Base-by-base conservation (phyloP, 2,329 filamentous ascomycete species). In the Exutisphaerella laricina region DNA sequence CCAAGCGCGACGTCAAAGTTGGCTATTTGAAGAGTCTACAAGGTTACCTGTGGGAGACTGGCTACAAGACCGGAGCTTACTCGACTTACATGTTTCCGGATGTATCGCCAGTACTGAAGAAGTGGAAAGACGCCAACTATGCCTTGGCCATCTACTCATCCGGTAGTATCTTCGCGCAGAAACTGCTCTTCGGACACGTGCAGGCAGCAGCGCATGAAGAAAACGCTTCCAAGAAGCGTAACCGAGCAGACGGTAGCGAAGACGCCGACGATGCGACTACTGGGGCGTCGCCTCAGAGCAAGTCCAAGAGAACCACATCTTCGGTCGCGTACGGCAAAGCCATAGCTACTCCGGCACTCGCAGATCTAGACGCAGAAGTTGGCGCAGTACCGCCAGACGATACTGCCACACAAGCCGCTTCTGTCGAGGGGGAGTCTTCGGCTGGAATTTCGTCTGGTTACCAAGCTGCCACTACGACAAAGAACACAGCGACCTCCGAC, bases 21-120 rank as follows among this genome's bases (percentile, higher is more conserved):
- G 70, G 83, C 30, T 88, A 88, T 64, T 72, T 89, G 50, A 92
- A 92, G 69, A 78, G 78, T 45, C 77, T 90, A 31, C 85, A 92
- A 68, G 84, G 86, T 54, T 80, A 85, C 57, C 74, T 92, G 29
- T 92, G 85, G 85, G 71, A 80, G 57, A 74, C 74, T 28, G 86
- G 86, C 46, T 92, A 90, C 67, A 71, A 73, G 47, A 77, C 74
- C 39, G 84, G 84, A 40, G 72, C 79, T 49, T 75, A 90, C 50
- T 75, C 77, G 49, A 85, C 85, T 18, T 82, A 84, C 7, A 71
- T 92, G 46, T 92, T 88, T 61, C 67, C 75, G 4, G 86, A 92
- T 58, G 85, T 90, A 13, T 69, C 77, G n/a, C 73, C 78, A 6
- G 26, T 44, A 37, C 46, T 63, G 40, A 51, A 51, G 40, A 39